Evolutionary conservation across 768 basidiomycete genomes (phyloP), one percentile per base, ranked within the genome.

Genomic region (Mrakia hoshinonis): DNA sequence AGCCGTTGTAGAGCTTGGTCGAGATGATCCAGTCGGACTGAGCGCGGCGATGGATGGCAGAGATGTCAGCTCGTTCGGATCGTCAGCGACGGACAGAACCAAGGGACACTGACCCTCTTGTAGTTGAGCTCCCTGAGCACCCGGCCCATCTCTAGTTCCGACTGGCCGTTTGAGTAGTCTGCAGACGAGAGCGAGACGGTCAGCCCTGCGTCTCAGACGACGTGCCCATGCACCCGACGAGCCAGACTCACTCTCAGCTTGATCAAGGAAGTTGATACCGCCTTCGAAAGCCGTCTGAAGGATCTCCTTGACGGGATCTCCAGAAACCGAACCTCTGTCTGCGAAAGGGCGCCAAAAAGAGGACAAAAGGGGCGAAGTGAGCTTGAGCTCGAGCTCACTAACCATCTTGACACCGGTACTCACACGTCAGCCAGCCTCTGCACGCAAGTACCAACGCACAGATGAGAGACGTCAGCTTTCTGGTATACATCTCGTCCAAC

Each of bases 271-370:
- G 46, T 65, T 65, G 46, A 65, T 65, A 4, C 63, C 63, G 26
- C 48, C 48, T 31, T 34, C 63, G 13, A 65, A 65, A 11, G 63
- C 63, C 1, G 63, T 46, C 79, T 88, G 86, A 79, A 92, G 87
- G 75, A 91, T 87, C 36, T 91, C 90, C 82, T 87, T 89, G 75
- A 90, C 89, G 52, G 86, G 85, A 77, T 90, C 88, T 2, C 87
- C 88, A 65, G 82, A 26, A 51, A 39, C 52, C 22, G 47, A 48
- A 39, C 69, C 54, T n/a, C 29, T 49, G 55, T 13, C 46, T 31
- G 46, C 67, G 13, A 31, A 39, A 43, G 22, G 39, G n/a, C 29
- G 58, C 15, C 22, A 24, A 48, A 15, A 55, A 15, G 12, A 31
- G 18, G 46, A 47, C 20, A n/a, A n/a, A n/a, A n/a, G 58, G 36